Evolutionary conservation across 257 asterid species (phyloP), one percentile per base, ranked within the genome.

Genomic region (Lantana camara): DNA sequence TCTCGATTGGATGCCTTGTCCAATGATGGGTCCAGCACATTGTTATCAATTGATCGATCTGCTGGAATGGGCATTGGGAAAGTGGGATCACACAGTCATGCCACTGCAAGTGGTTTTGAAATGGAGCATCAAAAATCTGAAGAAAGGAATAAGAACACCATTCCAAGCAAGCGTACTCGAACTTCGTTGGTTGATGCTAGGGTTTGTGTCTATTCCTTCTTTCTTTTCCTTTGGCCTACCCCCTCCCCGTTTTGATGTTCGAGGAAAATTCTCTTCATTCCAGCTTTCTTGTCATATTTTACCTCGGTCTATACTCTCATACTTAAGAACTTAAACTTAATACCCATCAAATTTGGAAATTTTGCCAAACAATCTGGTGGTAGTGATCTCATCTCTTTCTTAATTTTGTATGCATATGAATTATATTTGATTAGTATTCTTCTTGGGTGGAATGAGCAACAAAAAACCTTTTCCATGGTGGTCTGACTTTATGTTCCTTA

Each of bases 151-250:
- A 85, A 89, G 77, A 70, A 59, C 79, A 63, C 77, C 66, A 77
- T 80, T 60, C 96, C 92, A 73, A 86, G 70, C 83, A 92, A 89
- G 81, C 98, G 98, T 15, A 81, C 98, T 67, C 92, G 96, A 75
- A 91, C 96, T 40, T 86, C 96, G 69, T 72, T 86, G 92, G 77
- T 73, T 57, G 98, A 85, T 72, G 70, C 78, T 54, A 81, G 86
- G 89, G 95, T 86, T 66, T 68, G 92, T 76, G 22, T 70, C 69
- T 44, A 68, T 20, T 5, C 15, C 50, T 47, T 47, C 20, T 34
- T 16, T 40, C 32, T 41, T 32, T 51, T 24, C 40, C 23, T 52
- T 76, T 52, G 22, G 14, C 9, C 12, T 22, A 68, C 16, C 5
- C 53, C 15, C 20, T 21, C 49, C 14, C 48, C 11, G 10, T 19